phyloP scores from a whole-genome alignment of 2,329 filamentous ascomycete species.

The Sporothrix protearum region DNA sequence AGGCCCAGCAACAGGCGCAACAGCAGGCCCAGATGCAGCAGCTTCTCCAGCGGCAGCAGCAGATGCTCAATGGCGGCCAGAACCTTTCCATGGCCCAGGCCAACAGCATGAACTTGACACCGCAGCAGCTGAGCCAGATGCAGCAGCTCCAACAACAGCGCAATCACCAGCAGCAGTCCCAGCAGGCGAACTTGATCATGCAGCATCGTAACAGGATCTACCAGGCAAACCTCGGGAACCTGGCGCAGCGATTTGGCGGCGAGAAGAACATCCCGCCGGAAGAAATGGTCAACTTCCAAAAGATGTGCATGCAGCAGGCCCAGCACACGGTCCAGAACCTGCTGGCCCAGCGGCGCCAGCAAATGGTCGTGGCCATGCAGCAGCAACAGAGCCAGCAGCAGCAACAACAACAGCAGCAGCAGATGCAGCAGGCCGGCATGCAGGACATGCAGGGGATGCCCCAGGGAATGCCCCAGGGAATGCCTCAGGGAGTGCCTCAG shows the following conservation, averaged over 20 bases:
- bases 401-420: conserved; percentile 28
- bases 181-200: conserved; percentile 29
- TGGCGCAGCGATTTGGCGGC: conserved; percentile 42
- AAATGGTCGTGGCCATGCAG: conserved; percentile 27
- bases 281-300: conserved; percentile 44
- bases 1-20: conserved; percentile 38
- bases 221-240: conserved; percentile 37
- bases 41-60: conserved; percentile 37
- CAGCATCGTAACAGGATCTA: conserved; percentile 37
- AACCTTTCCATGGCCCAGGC: conserved; percentile 30
- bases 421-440: conserved; percentile 16
- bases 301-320: conserved; percentile 36
- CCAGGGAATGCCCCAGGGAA: conserved; percentile 23
- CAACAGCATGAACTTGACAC: conserved; percentile 33
- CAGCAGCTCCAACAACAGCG: conserved; percentile 32
- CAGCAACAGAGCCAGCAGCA: conserved; percentile 24
- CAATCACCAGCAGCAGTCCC: conserved; percentile 30
- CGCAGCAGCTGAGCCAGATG: conserved; percentile 33
- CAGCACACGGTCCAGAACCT: conserved; percentile 1
- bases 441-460: conserved; percentile 20
- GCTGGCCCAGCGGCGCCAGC: conserved; percentile 33
- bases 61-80: conserved; percentile 30
- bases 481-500: conserved; percentile 19
- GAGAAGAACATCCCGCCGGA: conserved; percentile 48
- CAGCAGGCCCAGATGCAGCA: conserved; percentile 35